Conservation (phyloP, 2,329 filamentous ascomycete species). For the Cladosporium phlei region DNA sequence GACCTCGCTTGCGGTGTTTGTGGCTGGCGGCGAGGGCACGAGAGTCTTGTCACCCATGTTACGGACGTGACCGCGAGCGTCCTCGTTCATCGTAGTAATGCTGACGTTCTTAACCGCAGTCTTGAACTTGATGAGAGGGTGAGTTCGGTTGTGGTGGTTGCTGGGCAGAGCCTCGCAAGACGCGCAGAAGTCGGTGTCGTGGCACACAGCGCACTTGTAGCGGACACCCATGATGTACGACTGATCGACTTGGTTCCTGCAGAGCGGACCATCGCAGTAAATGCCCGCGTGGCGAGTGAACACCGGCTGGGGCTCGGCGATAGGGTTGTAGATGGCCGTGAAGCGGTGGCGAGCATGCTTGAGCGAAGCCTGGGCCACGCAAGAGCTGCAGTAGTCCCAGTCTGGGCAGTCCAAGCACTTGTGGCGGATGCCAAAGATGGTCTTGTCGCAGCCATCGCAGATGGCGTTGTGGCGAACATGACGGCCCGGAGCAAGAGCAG, state of each 20-base stretch:
- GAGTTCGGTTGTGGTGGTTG: slow-evolving; percentile 88
- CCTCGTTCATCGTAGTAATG: slow-evolving; percentile 78
- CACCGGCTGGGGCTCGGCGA: slow-evolving; percentile 43
- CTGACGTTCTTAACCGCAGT: slow-evolving; percentile 83
- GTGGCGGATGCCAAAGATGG: slow-evolving; percentile 83
- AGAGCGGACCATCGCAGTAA: slow-evolving; percentile 91
- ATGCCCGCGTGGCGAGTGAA: slow-evolving; percentile 70
- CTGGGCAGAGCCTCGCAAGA: slow-evolving; percentile 83
- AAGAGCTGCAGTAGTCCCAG: slow-evolving; percentile 88
- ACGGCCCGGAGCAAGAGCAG: slow-evolving; percentile 72
- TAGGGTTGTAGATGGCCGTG: slow-evolving; percentile 74
- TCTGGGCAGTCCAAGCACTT: slow-evolving; percentile 97
- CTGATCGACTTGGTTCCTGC: slow-evolving; percentile 51
- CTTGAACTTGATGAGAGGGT: slow-evolving; percentile 95
- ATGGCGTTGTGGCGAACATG: slow-evolving; percentile 80
- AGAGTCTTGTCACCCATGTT: slow-evolving; percentile 63
- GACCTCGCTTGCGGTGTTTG: slow-evolving; percentile 56
- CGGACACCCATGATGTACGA: slow-evolving; percentile 73
- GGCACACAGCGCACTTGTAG: slow-evolving; percentile 96
- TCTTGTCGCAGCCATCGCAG: slow-evolving; percentile 89
- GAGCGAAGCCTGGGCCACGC: slow-evolving; percentile 61
- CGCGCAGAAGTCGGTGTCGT: slow-evolving; percentile 92
- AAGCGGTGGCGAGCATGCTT: slow-evolving; percentile 84
- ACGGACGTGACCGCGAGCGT: slow-evolving; percentile 63
- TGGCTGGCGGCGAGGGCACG: slow-evolving; percentile 16